A percentile compares a stretch with the other conserved stretches of the same genome.
These are phyloP conservation scores for Penicillium sumatraense DNA, from an alignment of 2,329 filamentous ascomycete genomes.

Conservation along the genomic window DNA sequence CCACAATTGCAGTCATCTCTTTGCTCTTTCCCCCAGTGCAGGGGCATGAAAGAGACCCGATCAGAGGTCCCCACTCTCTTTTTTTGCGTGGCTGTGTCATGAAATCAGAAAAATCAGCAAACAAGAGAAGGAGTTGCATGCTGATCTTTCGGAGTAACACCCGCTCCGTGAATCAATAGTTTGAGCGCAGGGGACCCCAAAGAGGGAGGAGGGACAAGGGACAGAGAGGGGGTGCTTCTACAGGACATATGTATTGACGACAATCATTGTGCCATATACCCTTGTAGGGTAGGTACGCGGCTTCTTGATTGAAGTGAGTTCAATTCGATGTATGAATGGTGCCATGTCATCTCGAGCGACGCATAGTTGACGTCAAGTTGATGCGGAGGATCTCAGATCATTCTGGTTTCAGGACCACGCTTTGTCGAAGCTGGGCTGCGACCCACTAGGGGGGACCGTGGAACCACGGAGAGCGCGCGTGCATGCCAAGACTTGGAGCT, in stretches of 20 bases:
- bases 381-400: conserved; percentile 12
- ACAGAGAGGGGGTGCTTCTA: background rate
- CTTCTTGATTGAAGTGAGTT: background rate
- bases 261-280: background rate
- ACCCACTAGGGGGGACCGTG: conserved; percentile 3
- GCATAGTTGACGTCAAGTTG: conserved; percentile 21
- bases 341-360: conserved; percentile 7
- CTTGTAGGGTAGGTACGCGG: background rate
- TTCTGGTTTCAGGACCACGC: conserved; percentile 5
- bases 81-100: conserved; percentile 5
- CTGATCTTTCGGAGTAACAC: conserved; percentile 1
- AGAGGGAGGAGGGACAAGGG: background rate
- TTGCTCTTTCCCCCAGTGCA: background rate
- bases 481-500: conserved; percentile 18
- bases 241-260: background rate
- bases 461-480: conserved; percentile 12
- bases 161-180: conserved; percentile 3
- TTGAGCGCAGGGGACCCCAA: background rate
- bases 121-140: background rate
- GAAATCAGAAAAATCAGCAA: background rate
- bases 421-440: background rate
- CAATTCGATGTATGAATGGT: conserved; percentile 3
- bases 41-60: background rate
- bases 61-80: background rate
- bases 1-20: background rate